Evolutionary conservation across 2,329 filamentous ascomycete species (phyloP).

Genomic region (Apiospora kogelbergensis): DNA sequence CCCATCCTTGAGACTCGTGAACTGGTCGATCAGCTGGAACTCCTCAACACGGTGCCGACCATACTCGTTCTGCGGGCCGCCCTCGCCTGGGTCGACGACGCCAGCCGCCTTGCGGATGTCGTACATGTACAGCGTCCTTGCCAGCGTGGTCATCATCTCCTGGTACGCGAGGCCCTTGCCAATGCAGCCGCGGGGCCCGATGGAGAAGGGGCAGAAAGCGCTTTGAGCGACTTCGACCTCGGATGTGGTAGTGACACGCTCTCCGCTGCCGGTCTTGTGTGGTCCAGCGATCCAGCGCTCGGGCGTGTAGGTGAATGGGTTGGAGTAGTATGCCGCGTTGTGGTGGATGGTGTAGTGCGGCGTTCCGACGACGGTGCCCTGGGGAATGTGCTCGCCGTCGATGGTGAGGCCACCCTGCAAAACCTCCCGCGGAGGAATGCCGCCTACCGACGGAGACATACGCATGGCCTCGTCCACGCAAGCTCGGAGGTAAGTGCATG

Average conservation of each 20-base stretch:
- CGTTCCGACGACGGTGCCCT: conserved; percentile 62
- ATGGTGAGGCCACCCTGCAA: conserved; percentile 54
- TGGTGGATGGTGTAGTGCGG: conserved; percentile 71
- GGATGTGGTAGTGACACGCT: conserved; percentile 44
- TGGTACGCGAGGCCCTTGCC: conserved; percentile 69
- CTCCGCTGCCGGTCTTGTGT: conserved; percentile 32
- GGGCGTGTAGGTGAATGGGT: conserved; percentile 58
- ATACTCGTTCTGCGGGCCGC: conserved; percentile 46
- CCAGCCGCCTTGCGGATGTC: conserved; percentile 56
- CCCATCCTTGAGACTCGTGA: conserved; percentile 72
- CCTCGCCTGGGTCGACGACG: conserved; percentile 51
- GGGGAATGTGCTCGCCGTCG: conserved; percentile 54
- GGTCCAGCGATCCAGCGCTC: conserved; percentile 64
- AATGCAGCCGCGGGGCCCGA: conserved; percentile 70
- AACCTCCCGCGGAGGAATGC: conserved; percentile 60
- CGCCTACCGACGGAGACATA: conserved; percentile 60
- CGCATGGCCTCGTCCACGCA: conserved; percentile 68
- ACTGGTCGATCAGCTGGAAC: conserved; percentile 71
- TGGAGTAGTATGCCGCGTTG: conserved; percentile 61
- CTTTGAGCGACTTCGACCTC: conserved; percentile 57
- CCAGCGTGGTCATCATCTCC: conserved; percentile 65
- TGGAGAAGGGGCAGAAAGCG: conserved; percentile 74
- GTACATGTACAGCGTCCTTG: conserved; percentile 60
- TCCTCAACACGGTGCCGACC: conserved; percentile 57
- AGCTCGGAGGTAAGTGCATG: conserved; percentile 59